A percentile compares a stretch with the other conserved stretches of the same genome.
Evolutionary conservation across 2,329 filamentous ascomycete genomes (phyloP).

Genomic region (Fusarium sp.): DNA sequence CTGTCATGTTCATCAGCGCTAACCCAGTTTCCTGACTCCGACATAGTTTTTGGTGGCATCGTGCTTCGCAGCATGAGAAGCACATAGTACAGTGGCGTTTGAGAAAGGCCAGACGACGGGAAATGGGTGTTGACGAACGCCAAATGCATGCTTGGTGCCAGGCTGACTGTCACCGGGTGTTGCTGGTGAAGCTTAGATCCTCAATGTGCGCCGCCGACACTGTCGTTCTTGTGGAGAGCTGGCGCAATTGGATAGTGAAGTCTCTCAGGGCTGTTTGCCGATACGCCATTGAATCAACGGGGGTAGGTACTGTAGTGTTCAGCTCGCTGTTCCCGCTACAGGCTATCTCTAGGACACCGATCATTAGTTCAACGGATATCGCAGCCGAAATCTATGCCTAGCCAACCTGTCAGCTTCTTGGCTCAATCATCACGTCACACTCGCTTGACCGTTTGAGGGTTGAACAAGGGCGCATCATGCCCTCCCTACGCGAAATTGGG

Average conservation of each 20-base stretch:
- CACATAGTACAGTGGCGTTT: slow-evolving; percentile 7
- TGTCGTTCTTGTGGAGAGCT: neutral
- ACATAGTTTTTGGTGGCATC: slow-evolving; percentile 8
- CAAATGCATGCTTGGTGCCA: slow-evolving; percentile 13
- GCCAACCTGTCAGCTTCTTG: slow-evolving; percentile 24
- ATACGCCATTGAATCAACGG: neutral
- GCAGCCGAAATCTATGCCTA: slow-evolving; percentile 23
- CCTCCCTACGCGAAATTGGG: slow-evolving; percentile 38
- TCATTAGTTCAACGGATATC: slow-evolving; percentile 27
- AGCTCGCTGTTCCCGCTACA: slow-evolving; percentile 21
- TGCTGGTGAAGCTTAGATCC: slow-evolving; percentile 2
- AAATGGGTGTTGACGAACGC: slow-evolving; percentile 23
- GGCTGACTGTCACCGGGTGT: neutral
- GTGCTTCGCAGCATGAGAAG: slow-evolving; percentile 8
- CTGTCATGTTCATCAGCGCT: slow-evolving; percentile 13
- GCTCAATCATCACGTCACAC: slow-evolving; percentile 32
- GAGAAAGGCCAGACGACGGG: slow-evolving; percentile 7
- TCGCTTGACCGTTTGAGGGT: slow-evolving; percentile 9
- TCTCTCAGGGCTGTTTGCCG: slow-evolving; percentile 2
- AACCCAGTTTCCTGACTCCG: slow-evolving; percentile 14
- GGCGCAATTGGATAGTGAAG: neutral
- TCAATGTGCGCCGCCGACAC: neutral
- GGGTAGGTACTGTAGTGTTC: neutral
- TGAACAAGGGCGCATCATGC: slow-evolving; percentile 12
- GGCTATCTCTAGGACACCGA: slow-evolving; percentile 23